Conservation (phyloP, 441 rosid species). For the Erodium chrysanthum region DNA sequence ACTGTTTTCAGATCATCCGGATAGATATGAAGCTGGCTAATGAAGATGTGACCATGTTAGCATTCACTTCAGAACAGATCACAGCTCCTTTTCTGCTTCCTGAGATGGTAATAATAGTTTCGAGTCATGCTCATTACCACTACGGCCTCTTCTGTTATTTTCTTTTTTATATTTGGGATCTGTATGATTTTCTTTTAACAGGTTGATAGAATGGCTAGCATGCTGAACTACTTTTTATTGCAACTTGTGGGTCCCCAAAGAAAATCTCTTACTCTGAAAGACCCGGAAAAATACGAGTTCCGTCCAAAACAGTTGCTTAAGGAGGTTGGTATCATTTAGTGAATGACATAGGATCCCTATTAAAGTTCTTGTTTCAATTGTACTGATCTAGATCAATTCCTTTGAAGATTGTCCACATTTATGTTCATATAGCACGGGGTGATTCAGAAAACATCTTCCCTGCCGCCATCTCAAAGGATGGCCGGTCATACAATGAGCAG, state of each 20-base stretch:
- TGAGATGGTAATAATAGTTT: constrained; percentile 60
- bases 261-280: constrained; percentile 76
- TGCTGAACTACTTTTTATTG: constrained; percentile 92
- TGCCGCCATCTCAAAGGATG: constrained; percentile 85
- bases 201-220: constrained; percentile 96
- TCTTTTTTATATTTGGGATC: too few relatives aligned
- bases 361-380: background rate
- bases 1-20: constrained; percentile 58
- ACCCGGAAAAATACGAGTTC: constrained; percentile 94
- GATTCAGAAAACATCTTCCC: constrained; percentile 73
- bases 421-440: constrained; percentile 85
- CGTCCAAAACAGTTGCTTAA: constrained; percentile 88
- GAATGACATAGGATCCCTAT: background rate
- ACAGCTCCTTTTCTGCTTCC: constrained; percentile 92
- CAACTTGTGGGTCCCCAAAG: constrained; percentile 98
- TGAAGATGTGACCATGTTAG: constrained; percentile 91
- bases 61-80: constrained; percentile 91
- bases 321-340: constrained; percentile 45
- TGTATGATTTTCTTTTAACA: constrained; percentile 17
- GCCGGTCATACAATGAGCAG: constrained; percentile 90
- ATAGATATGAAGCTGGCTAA: constrained; percentile 97
- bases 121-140: too few relatives aligned
- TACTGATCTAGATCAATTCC: constrained; percentile 11
- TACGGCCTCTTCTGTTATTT: too few relatives aligned
- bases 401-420: constrained; percentile 74